Evolutionary conservation across 768 basidiomycete species (phyloP).

Genomic region (Paxillus rubicundulus): DNA sequence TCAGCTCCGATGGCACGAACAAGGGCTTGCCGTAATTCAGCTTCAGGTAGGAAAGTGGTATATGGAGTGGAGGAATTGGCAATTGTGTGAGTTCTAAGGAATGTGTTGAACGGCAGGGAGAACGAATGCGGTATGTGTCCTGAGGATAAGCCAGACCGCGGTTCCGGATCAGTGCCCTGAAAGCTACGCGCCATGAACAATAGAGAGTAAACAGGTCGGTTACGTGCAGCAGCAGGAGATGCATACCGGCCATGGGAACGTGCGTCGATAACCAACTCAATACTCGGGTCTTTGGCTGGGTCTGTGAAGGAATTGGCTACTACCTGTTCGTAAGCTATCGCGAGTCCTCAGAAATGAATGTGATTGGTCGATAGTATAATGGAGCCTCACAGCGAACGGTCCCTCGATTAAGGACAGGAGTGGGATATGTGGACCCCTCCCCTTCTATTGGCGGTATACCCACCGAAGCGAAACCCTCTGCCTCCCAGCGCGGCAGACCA

Average conservation of each 20-base stretch:
- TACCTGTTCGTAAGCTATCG: constrained; percentile 76
- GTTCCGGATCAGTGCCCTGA: constrained; percentile 80
- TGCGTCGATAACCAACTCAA: constrained; percentile 84
- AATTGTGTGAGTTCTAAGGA: constrained; percentile 48
- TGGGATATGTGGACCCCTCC: constrained; percentile 42
- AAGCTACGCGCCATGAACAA: constrained; percentile 49
- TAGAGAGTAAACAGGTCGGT: constrained; percentile 3
- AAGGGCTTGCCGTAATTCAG: constrained; percentile 59
- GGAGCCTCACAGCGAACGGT: constrained; percentile 43
- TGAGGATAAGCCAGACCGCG: constrained; percentile 80
- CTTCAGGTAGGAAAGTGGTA: constrained; percentile 55
- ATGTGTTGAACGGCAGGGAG: constrained; percentile 79
- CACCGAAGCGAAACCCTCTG: constrained; percentile 59
- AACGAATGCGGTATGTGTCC: constrained; percentile 91
- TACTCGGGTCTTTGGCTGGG: constrained; percentile 40
- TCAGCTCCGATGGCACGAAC: constrained; percentile 60
- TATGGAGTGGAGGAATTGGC: constrained; percentile 43
- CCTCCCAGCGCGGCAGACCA: constrained; percentile 83
- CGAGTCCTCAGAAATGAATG: constrained; percentile 12
- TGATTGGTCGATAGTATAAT: constrained; percentile 34
- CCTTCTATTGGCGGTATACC: constrained; percentile 24
- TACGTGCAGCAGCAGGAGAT: neutral
- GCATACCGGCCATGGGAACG: constrained; percentile 75
- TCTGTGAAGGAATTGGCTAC: constrained; percentile 61
- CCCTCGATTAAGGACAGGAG: constrained; percentile 49